Evolutionary conservation across 2,329 filamentous ascomycete genomes (phyloP), one percentile per base, ranked within the genome.

Genomic region (Pestalotiopsis fici): DNA sequence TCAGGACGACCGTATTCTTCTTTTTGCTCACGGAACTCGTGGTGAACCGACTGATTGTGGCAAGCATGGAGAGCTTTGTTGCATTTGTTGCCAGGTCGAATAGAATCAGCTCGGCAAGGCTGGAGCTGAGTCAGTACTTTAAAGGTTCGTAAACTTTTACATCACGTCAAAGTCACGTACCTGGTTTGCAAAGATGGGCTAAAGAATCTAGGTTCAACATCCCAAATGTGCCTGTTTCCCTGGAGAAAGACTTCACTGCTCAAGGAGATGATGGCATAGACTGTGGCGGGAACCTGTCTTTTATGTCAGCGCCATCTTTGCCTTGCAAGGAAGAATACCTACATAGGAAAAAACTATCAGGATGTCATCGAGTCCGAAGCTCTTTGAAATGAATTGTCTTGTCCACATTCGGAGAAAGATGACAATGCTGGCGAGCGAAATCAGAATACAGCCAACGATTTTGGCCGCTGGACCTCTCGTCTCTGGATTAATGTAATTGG

Each of bases 41-140:
- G 2, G 79, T 76, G 15, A 83, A 72, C 25, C 80, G 73, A 59
- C 81, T 77, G 31, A 81, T 74, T 54, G 81, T 74, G 12, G 76
- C 74, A 9, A 83, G 76, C 74, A 82, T 82, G 1, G 81, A 82
- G 11, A 83, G 68, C 67, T 82, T 83, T 3, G 78, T 82, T 43
- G 82, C 69, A 50, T 71, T 78, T 1, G 81, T 80, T 1, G 80
- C 73, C 13, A 78, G 59, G 60, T 78, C 78, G 68, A 82, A 83
- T 7, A 81, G 68, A 11, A 82, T 70, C 55, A 78, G 69, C 23
- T 75, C 75, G 47, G 76, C 74, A 31, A 82, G 69, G n/a, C 78
- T 73, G 37, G 15, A 4, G 65, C 23, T 1, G 23, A 39, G 37
- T 21, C 18, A 39, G 35, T 25, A 62, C n/a, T 28, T 21, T 23